Evolutionary conservation across 129 eudicot genomes (phyloP).

Genomic region (Arctium minus): DNA sequence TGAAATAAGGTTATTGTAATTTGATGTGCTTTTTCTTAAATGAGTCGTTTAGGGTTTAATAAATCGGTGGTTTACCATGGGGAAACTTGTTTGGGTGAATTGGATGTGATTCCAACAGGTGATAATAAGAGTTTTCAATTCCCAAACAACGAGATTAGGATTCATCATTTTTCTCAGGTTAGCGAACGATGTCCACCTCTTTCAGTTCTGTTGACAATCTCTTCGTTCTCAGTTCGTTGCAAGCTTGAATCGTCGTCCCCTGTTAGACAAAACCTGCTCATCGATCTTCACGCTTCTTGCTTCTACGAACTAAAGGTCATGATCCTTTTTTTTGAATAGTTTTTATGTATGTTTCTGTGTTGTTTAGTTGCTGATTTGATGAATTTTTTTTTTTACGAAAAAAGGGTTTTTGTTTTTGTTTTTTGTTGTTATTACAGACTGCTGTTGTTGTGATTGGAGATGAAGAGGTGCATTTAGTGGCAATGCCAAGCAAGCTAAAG

Average conservation of each 20-base stretch:
- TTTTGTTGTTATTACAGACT: constrained; percentile 41
- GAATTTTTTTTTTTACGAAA: too few relatives aligned
- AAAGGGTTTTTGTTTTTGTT: neutral
- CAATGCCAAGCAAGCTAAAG: constrained; percentile 82
- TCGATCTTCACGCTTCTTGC: constrained; percentile 70
- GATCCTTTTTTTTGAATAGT: neutral
- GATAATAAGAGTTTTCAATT: constrained; percentile 48
- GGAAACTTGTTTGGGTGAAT: constrained; percentile 63
- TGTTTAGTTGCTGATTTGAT: neutral
- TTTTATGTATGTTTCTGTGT: neutral
- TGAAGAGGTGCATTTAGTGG: constrained; percentile 90
- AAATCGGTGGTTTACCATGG: constrained; percentile 72
- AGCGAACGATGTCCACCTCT: constrained; percentile 76
- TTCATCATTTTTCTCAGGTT: constrained; percentile 50
- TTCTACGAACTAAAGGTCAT: constrained; percentile 71
- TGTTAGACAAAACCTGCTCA: constrained; percentile 38
- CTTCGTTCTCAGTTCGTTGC: constrained; percentile 60
- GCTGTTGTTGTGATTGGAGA: constrained; percentile 75
- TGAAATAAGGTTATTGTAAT: neutral
- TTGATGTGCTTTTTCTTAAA: constrained; percentile 1
- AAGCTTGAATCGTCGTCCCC: constrained; percentile 65
- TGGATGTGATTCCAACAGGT: constrained; percentile 55
- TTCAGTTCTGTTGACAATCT: constrained; percentile 67
- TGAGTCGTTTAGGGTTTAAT: constrained; percentile 80
- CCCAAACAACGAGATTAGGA: constrained; percentile 81